A percentile compares a stretch with the other conserved stretches of the same genome.
phyloP scores from a whole-genome alignment of 2,329 filamentous ascomycete genomes.

The Monilinia aucupariae region DNA sequence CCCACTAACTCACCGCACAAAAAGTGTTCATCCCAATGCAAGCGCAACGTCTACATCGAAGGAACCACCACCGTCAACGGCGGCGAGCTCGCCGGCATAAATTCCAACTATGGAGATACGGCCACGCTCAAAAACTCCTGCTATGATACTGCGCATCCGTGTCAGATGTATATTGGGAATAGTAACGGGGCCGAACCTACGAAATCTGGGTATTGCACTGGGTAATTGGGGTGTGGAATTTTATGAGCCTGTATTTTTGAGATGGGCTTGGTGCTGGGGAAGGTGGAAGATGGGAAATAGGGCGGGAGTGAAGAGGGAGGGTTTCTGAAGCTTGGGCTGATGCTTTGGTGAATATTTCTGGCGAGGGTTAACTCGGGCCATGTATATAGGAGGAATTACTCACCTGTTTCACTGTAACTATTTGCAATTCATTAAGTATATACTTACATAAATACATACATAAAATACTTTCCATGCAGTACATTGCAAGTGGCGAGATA shows the following conservation, averaged over 20 bases:
- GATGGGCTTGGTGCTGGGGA: background rate
- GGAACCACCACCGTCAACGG: background rate
- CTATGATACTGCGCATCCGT: background rate
- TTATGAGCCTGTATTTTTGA: too few relatives aligned
- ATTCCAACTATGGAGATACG: slow-evolving; percentile 1
- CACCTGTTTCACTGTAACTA: too few relatives aligned
- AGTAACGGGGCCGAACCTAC: background rate
- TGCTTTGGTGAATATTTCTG: too few relatives aligned
- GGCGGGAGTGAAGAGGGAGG: too few relatives aligned
- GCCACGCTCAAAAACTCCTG: background rate
- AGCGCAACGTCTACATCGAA: background rate
- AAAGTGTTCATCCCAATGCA: background rate
- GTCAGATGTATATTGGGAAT: background rate
- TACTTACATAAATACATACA: too few relatives aligned
- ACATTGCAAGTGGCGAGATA: background rate
- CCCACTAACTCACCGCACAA: background rate
- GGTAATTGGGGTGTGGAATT: background rate
- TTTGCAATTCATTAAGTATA: too few relatives aligned
- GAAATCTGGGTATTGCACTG: background rate
- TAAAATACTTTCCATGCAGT: too few relatives aligned
- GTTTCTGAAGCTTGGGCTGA: too few relatives aligned
- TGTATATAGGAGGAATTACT: too few relatives aligned
- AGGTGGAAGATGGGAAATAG: too few relatives aligned
- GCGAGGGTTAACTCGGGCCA: too few relatives aligned
- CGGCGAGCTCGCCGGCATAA: background rate